Evolutionary conservation across 176 grass and related monocot species (phyloP), one percentile per base, ranked within the genome.

Genomic region (Musa beccarii): DNA sequence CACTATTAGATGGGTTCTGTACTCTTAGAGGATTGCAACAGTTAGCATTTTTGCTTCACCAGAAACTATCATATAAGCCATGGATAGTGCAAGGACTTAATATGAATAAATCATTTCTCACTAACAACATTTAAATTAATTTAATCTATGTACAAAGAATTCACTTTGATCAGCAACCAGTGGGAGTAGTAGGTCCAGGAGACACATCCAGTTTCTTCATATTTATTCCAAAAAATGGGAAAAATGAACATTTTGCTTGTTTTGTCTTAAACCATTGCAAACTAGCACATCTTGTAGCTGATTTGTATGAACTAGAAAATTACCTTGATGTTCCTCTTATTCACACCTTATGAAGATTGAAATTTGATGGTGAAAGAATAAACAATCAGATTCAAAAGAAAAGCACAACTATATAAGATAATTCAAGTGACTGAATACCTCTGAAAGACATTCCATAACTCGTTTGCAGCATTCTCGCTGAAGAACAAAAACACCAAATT

Each of bases 381-480:
- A 20, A 53, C 49, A 52, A 49, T 12, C 16, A 9, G 0, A 59
- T 57, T 20, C 2, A 69, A 70, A 57, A 62, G 10, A 51, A 17
- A 49, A 63, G 26, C 20, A 54, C 13, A 53, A 72, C 11, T 19
- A 63, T 52, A 64, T 64, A 72, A 63, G 16, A 63, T 23, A 73
- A 11, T 43, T 43, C 34, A 50, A 64, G 49, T 29, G 49, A 28
- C 21, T 15, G 19, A 73, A 20, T 89, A 97, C 94, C 85, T 98
- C 86, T 80, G 94, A 91, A 69, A 98, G 90, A 70, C 49, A 85
- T 83, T 91, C 82, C 56, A 92, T 87, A 69, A 91, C 83, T 70
- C 53, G 82, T 85, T 89, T 98, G 61, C 87, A 93, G 76, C 94
- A 98, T 67, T 98, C 90, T 80, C 82, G 80, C 80, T 89, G 94